Base-by-base conservation (phyloP, 306 rosid species). In the Pterocarpus macrocarpus region DNA sequence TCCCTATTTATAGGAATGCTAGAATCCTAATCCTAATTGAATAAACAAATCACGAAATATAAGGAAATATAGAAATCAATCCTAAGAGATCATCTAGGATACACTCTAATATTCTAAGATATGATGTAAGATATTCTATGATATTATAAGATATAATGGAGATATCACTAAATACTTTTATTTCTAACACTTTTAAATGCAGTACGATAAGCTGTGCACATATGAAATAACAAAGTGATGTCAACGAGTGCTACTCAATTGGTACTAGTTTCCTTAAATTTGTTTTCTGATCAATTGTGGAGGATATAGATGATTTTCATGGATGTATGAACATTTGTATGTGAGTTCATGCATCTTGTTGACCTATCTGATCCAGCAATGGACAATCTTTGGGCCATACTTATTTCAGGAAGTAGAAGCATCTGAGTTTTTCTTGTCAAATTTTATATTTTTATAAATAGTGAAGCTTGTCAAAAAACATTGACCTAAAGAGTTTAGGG, bases 401-500 rank as follows among this genome's bases (percentile, higher is more conserved):
- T n/a, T n/a, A 50, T 50, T 69, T 45, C 64, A 12, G 28, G 75
- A 75, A 44, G 47, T 43, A 41, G 43, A 79, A 75, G 49, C 63
- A 58, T 67, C 55, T 68, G 64, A 53, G 34, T 14, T 62, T 73
- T 74, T 77, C 52, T 61, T 58, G 64, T 30, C 55, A 77, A 72
- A 33, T 53, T 35, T 2, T 14, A 32, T 57, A 9, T 61, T 59
- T 5, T 50, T 62, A 17, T 63, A 64, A 52, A 17, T 45, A 65
- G 56, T 61, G 81, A 70, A 71, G 38, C n/a, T 38, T 80, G 35
- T 74, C 62, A 55, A 72, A 55, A 72, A 66, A 77, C 62, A 17
- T 77, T 71, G 52, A 65, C 53, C 33, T 14, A 49, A 62, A 53
- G 45, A 63, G 17, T 41, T 67, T 14, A 13, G n/a, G 34, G 43